Conservation (phyloP, 371 early-diverging fungal genomes). For the Mortierella sp. region DNA sequence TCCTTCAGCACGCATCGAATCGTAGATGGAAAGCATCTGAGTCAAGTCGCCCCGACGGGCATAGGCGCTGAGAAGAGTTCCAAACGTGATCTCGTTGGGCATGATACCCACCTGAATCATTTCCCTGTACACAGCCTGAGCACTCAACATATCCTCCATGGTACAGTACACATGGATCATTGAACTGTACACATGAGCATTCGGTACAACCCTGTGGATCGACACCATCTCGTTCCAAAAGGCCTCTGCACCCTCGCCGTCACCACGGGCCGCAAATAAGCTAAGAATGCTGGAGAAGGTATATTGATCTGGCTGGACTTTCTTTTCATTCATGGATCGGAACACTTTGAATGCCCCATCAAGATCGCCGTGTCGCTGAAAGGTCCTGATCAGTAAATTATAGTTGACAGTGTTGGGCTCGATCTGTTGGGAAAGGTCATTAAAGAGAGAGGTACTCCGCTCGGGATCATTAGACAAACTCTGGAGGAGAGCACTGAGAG, state of each 20-base stretch:
- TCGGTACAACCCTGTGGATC: conserved; percentile 27
- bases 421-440: conserved; percentile 41
- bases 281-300: conserved; percentile 50
- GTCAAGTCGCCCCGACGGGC: conserved; percentile 49
- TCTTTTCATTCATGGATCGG: conserved; percentile 26
- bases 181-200: conserved; percentile 30
- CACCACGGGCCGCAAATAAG: conserved; percentile 46
- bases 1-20: conserved; percentile 50
- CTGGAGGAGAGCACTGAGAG: conserved; percentile 45
- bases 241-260: conserved; percentile 38
- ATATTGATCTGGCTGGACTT: conserved; percentile 30
- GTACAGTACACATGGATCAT: conserved; percentile 51
- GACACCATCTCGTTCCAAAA: conserved; percentile 53
- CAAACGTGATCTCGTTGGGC: conserved; percentile 49
- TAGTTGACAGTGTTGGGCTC: conserved; percentile 43
- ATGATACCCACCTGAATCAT: conserved; percentile 47
- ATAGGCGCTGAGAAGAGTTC: conserved; percentile 46
- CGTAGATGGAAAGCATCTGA: conserved; percentile 52
- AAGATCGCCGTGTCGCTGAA: conserved; percentile 41
- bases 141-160: conserved; percentile 44
- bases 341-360: conserved; percentile 48
- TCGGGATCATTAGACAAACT: conserved; percentile 26
- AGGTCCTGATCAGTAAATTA: conserved; percentile 44
- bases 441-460: conserved; percentile 18
- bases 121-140: conserved; percentile 47